Percentiles rank a stretch among this genome's conserved stretches.
These are phyloP conservation scores for Heracleum sosnowskyi DNA, from an alignment of 129 eudicot species.

Conservation along the genomic window DNA sequence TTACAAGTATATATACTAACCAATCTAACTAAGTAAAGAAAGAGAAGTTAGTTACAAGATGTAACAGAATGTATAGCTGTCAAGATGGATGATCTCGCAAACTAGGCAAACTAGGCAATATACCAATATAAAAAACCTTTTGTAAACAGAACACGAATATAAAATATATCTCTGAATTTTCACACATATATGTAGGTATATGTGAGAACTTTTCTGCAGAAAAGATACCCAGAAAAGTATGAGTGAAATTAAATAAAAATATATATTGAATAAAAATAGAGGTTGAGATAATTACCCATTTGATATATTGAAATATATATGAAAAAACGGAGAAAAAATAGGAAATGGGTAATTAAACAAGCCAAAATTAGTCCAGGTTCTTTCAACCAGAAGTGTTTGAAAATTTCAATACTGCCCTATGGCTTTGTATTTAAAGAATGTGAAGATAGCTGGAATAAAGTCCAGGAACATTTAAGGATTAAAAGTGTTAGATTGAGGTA, in stretches of 20 bases:
- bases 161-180: neutral
- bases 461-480: neutral
- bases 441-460: neutral
- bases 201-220: conserved; percentile 7
- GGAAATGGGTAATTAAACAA: neutral
- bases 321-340: neutral
- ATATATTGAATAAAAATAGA: too few relatives aligned
- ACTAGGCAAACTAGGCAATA: too few relatives aligned
- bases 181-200: neutral
- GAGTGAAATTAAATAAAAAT: neutral
- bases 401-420: neutral
- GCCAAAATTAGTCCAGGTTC: conserved; percentile 6
- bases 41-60: too few relatives aligned
- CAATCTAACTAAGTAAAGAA: too few relatives aligned
- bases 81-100: too few relatives aligned
- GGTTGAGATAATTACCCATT: neutral
- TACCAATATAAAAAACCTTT: neutral
- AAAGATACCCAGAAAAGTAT: neutral
- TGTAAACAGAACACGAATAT: neutral
- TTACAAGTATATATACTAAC: too few relatives aligned
- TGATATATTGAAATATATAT: too few relatives aligned
- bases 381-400: conserved; percentile 6
- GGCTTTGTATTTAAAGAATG: neutral
- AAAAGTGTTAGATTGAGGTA: too few relatives aligned
- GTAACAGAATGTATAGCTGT: too few relatives aligned